Evolutionary conservation across 371 early-diverging fungal genomes (phyloP).

Genomic region (Chytridium lagenaria): DNA sequence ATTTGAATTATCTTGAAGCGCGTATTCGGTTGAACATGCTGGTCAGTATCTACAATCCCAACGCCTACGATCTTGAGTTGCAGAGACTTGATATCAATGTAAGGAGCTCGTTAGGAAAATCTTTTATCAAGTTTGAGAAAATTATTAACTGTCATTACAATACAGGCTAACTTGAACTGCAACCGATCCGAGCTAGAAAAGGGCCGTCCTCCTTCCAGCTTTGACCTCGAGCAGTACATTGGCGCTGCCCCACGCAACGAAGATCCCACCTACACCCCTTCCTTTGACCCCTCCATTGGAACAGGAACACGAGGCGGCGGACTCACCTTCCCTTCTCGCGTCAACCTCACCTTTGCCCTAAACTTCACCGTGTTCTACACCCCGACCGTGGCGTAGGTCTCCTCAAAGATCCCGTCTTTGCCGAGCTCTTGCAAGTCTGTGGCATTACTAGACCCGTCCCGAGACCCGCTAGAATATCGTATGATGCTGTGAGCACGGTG

Average conservation of each 20-base stretch:
- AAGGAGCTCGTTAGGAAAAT: too few species aligned
- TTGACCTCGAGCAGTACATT: neutral
- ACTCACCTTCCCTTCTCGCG: slow-evolving; percentile 27
- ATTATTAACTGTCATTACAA: too few species aligned
- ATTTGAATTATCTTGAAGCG: slow-evolving; percentile 33
- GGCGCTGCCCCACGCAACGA: neutral
- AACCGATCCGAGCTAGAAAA: slow-evolving; percentile 7
- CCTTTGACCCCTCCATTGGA: neutral
- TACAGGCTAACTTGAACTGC: slow-evolving; percentile 12
- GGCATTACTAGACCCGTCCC: neutral
- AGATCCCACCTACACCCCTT: slow-evolving; percentile 13
- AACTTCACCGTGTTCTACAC: slow-evolving; percentile 23
- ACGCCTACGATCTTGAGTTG: slow-evolving; percentile 30
- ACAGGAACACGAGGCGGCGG: neutral
- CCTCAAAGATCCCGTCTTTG: slow-evolving; percentile 29
- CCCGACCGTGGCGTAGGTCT: slow-evolving; percentile 31
- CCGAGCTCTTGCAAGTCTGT: slow-evolving; percentile 22
- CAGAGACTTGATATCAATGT: slow-evolving; percentile 26
- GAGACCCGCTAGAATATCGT: slow-evolving; percentile 23
- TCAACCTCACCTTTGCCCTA: slow-evolving; percentile 34
- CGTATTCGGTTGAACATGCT: slow-evolving; percentile 21
- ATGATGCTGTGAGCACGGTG: slow-evolving; percentile 25
- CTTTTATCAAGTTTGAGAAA: too few species aligned
- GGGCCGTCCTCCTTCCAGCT: neutral
- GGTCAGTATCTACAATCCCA: slow-evolving; percentile 31